phyloP scores from a whole-genome alignment of 169 alveolate genomes.

The Blepharisma undulans region DNA sequence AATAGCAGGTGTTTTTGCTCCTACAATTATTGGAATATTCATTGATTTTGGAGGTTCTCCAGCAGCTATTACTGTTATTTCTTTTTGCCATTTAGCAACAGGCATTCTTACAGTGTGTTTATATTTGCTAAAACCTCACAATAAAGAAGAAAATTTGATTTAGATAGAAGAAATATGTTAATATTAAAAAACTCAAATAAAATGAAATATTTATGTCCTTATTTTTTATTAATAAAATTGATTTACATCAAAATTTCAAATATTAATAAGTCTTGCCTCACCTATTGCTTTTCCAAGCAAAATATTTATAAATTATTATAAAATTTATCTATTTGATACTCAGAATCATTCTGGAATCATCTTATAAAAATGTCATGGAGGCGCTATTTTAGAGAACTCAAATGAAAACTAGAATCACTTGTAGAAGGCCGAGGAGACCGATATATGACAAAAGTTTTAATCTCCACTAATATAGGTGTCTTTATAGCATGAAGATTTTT shows the following conservation, averaged over 20 bases:
- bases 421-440: neutral
- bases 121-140: too few relatives aligned
- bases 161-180: neutral
- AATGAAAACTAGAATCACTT: neutral
- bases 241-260: neutral
- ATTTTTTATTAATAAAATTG: too few relatives aligned
- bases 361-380: constrained; percentile 6
- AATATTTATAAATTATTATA: too few relatives aligned
- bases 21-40: neutral
- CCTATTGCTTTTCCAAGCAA: too few relatives aligned
- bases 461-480: neutral
- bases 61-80: too few relatives aligned
- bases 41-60: too few relatives aligned
- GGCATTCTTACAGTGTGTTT: too few relatives aligned
- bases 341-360: neutral
- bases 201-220: neutral
- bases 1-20: neutral
- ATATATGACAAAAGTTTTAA: neutral
- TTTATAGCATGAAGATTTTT: neutral
- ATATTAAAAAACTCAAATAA: too few relatives aligned
- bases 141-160: too few relatives aligned
- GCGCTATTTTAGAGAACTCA: neutral
- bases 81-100: too few relatives aligned
- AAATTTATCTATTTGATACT: neutral
- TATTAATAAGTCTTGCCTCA: too few relatives aligned